Base-by-base conservation (phyloP, 768 basidiomycete genomes). In the Sarcomyxa edulis region DNA sequence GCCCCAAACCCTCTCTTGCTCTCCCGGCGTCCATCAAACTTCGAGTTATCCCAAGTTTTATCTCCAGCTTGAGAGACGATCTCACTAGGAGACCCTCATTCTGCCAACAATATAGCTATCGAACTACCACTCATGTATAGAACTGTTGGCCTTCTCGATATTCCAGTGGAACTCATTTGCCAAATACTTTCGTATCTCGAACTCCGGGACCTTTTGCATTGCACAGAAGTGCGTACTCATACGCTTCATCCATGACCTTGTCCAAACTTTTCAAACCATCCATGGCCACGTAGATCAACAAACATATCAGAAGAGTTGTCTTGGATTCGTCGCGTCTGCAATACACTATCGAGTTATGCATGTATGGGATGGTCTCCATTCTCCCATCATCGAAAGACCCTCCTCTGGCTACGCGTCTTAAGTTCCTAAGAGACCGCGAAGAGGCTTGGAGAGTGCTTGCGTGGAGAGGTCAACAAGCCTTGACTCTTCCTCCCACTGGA, bases 311-410 rank as follows among this genome's bases (percentile, higher is more conserved):
- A 21, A 60, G 49, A 37, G 48, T 69, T 5, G 58, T 76, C 21
- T 38, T 39, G 23, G 49, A 64, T 20, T 74, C 74, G 0, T 72
- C 73, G 16, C 60, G 58, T 19, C 53, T 75, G 7, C 69, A 68
- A 47, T 74, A 72, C 48, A 61, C 53, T n/a, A 63, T 77, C 32
- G 72, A 76, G 39, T 66, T 78, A 3, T 61, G 51, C 16, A 74
- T 64, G 45, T 59, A 64, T 46, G 66, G 66, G 19, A 67, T 75
- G 61, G 53, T 66, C 10, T 59, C 65, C 11, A 43, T 66, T 21
- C 44, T 62, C 7, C 56, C 66, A 1, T 37, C 56, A 3, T 51
- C 59, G 1, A 44, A 49, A 12, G 43, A 48, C 6, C 58, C 57
- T 3, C 51, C 70, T 1, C 68, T 63, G 32, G 59, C 61, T 1